Percentiles rank a stretch among this genome's conserved stretches.
Conservation (phyloP, 345 rosid species). For the Raphanus raphanistrum region DNA sequence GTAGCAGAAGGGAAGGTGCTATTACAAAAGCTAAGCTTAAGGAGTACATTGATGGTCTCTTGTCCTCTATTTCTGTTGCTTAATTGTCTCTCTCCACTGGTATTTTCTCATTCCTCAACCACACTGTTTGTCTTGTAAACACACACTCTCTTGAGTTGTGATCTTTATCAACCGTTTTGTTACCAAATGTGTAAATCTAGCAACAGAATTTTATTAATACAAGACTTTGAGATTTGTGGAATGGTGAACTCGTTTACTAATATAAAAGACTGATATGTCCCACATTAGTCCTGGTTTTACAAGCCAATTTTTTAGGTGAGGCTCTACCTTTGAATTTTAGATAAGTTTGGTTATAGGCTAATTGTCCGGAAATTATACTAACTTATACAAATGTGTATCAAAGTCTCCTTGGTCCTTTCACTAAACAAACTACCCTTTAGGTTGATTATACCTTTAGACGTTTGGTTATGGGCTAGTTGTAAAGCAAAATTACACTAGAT, state of each 20-base stretch:
- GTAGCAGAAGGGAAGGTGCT: conserved; percentile 88
- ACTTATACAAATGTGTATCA: too few species aligned
- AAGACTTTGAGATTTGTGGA: conserved; percentile 8
- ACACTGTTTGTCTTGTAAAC: conserved; percentile 19
- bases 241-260: not conserved
- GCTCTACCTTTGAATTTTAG: too few species aligned
- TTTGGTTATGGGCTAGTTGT: not conserved
- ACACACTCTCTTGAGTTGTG: not conserved
- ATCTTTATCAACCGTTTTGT: not conserved
- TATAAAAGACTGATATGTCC: too few species aligned
- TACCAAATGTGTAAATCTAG: conserved; percentile 14
- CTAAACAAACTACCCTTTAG: not conserved
- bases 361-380: too few species aligned
- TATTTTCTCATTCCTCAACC: conserved; percentile 11
- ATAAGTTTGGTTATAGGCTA: too few species aligned
- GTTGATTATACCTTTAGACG: not conserved
- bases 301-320: too few species aligned
- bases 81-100: conserved; percentile 36
- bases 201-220: conserved; percentile 4
- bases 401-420: not conserved
- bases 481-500: not conserved
- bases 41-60: conserved; percentile 59
- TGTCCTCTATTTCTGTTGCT: conserved; percentile 54
- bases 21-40: conserved; percentile 76
- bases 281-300: too few species aligned